Percentiles rank a stretch among this genome's conserved stretches.
These are phyloP conservation scores for Xylariales sp. DNA, from an alignment of 2,329 filamentous ascomycete species.

Conservation along the genomic window DNA sequence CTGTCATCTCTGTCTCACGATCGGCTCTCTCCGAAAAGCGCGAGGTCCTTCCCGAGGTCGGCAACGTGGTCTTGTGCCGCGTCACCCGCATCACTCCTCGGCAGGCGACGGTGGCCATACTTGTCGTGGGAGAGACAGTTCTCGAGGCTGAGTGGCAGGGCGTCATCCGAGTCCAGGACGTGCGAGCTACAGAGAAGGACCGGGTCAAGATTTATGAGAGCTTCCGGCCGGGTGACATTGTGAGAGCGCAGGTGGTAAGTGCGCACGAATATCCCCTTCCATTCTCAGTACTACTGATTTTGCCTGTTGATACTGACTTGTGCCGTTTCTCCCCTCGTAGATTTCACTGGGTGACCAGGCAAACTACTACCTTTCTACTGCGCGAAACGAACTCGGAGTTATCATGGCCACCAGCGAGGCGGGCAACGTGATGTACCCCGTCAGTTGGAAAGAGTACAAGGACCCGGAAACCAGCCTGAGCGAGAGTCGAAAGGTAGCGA, in stretches of 20 bases:
- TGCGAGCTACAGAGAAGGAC: slow-evolving; percentile 93
- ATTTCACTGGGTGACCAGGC: slow-evolving; percentile 90
- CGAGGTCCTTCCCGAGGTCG: slow-evolving; percentile 77
- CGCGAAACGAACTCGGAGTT: slow-evolving; percentile 85
- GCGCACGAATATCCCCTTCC: no score
- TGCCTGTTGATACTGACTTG: no score
- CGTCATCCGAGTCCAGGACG: slow-evolving; percentile 82
- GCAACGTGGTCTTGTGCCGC: slow-evolving; percentile 74
- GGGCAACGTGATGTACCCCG: slow-evolving; percentile 86
- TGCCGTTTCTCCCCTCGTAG: slow-evolving; percentile 35
- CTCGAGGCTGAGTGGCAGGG: slow-evolving; percentile 80
- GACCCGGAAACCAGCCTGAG: slow-evolving; percentile 73
- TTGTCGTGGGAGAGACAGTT: slow-evolving; percentile 71
- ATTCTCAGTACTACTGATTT: no score
- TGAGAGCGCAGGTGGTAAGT: slow-evolving; percentile 76
- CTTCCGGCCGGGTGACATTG: slow-evolving; percentile 89
- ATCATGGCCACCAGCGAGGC: slow-evolving; percentile 87
- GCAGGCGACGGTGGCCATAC: slow-evolving; percentile 81
- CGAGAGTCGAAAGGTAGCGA: slow-evolving; percentile 88
- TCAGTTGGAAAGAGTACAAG: slow-evolving; percentile 92
- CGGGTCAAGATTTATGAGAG: slow-evolving; percentile 86
- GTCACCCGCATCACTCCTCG: slow-evolving; percentile 82
- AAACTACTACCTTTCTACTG: slow-evolving; percentile 93
- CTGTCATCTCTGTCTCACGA: slow-evolving; percentile 53
- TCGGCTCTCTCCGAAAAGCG: slow-evolving; percentile 43